Percentiles rank a stretch among this genome's conserved stretches.
phyloP scores from a whole-genome alignment of 2,329 filamentous ascomycete genomes.

The Cordyceps farinosa region DNA sequence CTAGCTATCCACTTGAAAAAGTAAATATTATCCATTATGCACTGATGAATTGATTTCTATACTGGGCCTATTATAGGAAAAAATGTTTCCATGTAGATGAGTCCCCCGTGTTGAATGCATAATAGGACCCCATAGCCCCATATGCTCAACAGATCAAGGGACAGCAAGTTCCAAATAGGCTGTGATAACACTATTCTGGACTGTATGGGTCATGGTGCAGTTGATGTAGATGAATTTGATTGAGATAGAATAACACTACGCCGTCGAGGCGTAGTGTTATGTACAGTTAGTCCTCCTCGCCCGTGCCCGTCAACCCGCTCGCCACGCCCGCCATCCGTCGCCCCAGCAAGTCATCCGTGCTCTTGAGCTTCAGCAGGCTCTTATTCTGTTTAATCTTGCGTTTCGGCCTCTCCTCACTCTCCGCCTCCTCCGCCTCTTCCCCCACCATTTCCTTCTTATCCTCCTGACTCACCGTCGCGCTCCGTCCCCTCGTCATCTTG shows the following conservation, averaged over 20 bases:
- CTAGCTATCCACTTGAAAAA: no score
- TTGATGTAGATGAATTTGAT: no score
- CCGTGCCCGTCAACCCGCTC: slow-evolving; percentile 40
- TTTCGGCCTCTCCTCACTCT: neutral
- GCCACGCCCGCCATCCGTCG: slow-evolving; percentile 48
- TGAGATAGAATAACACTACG: neutral
- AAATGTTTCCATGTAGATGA: no score
- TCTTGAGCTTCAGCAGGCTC: slow-evolving; percentile 43
- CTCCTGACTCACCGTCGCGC: slow-evolving; percentile 13
- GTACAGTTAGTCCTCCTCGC: slow-evolving; percentile 28
- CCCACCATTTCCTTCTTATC: neutral
- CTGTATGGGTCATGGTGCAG: no score
- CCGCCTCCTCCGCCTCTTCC: neutral
- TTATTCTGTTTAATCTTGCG: slow-evolving; percentile 30
- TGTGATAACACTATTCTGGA: no score
- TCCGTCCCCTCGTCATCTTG: slow-evolving; percentile 36
- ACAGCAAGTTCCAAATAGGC: no score
- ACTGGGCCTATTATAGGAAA: no score
- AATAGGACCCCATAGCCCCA: no score
- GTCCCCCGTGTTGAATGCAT: no score
- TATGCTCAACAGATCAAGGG: no score
- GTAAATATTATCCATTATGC: no score
- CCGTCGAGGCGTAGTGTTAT: neutral
- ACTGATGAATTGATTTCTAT: no score
- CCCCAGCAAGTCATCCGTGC: slow-evolving; percentile 46